These are phyloP conservation scores for Diospyros kaki DNA, from an alignment of 148 eudicot species.

Conservation along the genomic window DNA sequence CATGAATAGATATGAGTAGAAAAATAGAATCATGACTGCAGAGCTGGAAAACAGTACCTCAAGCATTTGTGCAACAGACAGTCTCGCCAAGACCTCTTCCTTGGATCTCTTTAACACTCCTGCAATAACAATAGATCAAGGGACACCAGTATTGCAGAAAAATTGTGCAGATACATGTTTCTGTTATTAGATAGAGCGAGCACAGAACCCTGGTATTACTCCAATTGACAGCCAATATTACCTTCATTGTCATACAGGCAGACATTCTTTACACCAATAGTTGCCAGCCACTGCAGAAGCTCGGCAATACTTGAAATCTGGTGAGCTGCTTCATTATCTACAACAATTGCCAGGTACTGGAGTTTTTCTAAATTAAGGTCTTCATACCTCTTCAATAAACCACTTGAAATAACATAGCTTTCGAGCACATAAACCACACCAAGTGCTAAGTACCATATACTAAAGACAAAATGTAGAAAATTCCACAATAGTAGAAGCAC, in stretches of 20 bases:
- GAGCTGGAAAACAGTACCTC: conserved; percentile 38
- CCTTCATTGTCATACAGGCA: conserved; percentile 89
- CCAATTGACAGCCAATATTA: conserved; percentile 16
- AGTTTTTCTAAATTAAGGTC: conserved; percentile 55
- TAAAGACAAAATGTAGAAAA: conserved; percentile 50
- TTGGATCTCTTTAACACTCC: conserved; percentile 79
- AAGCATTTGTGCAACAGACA: conserved; percentile 36
- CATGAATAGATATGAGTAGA: too few relatives aligned
- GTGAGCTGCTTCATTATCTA: conserved; percentile 84
- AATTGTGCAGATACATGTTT: not conserved
- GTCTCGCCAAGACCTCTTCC: conserved; percentile 42
- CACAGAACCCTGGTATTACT: not conserved
- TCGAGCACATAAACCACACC: conserved; percentile 36
- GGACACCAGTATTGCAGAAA: not conserved
- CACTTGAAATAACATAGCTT: conserved; percentile 54
- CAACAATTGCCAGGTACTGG: conserved; percentile 64
- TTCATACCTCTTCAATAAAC: conserved; percentile 39
- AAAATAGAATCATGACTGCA: not conserved
- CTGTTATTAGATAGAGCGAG: not conserved
- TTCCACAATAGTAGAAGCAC: conserved; percentile 47
- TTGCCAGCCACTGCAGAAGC: conserved; percentile 61
- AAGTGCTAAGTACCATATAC: conserved; percentile 39
- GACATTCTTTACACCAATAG: conserved; percentile 68
- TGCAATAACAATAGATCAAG: conserved; percentile 18
- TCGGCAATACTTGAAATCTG: conserved; percentile 50